Conservation (phyloP, 2,329 filamentous ascomycete genomes). For the Penicillium sp. region DNA sequence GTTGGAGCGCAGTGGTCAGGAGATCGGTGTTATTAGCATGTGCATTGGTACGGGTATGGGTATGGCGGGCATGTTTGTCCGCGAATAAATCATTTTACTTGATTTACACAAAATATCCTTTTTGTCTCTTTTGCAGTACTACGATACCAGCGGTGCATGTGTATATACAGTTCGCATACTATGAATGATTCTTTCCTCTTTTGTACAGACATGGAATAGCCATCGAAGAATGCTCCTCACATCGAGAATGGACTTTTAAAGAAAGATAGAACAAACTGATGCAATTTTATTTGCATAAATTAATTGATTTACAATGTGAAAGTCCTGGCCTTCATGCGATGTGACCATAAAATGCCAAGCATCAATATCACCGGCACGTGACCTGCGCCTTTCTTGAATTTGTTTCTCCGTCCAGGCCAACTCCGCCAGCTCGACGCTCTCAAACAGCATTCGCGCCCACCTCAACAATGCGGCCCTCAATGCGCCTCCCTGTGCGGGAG, state of each 20-base stretch:
- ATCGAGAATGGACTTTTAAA: no score
- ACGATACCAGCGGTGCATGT: slow-evolving; percentile 24
- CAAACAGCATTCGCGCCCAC: slow-evolving; percentile 7
- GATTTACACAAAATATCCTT: not conserved
- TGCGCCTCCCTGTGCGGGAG: slow-evolving; percentile 39
- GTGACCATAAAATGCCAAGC: slow-evolving; percentile 10
- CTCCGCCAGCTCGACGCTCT: slow-evolving; percentile 12
- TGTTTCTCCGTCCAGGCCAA: slow-evolving; percentile 23
- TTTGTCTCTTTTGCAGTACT: slow-evolving; percentile 9
- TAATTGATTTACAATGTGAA: not conserved
- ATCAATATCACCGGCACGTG: slow-evolving; percentile 26
- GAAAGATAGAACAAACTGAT: not conserved
- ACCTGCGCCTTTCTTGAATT: slow-evolving; percentile 13
- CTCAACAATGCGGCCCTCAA: slow-evolving; percentile 38
- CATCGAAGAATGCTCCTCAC: not conserved
- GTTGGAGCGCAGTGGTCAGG: slow-evolving; percentile 63
- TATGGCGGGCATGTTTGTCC: slow-evolving; percentile 66
- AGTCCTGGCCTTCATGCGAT: not conserved
- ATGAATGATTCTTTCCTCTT: slow-evolving; percentile 9
- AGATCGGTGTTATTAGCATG: slow-evolving; percentile 87
- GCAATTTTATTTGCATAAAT: not conserved
- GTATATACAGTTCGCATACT: slow-evolving; percentile 20
- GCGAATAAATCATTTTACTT: slow-evolving; percentile 49
- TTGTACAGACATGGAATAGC: not conserved
- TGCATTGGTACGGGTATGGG: slow-evolving; percentile 83